Percentiles rank a stretch among this genome's conserved stretches.
These are phyloP conservation scores for Ceratobasidium sp. DNA, from an alignment of 1,284 basidiomycete genomes.

Conservation along the genomic window DNA sequence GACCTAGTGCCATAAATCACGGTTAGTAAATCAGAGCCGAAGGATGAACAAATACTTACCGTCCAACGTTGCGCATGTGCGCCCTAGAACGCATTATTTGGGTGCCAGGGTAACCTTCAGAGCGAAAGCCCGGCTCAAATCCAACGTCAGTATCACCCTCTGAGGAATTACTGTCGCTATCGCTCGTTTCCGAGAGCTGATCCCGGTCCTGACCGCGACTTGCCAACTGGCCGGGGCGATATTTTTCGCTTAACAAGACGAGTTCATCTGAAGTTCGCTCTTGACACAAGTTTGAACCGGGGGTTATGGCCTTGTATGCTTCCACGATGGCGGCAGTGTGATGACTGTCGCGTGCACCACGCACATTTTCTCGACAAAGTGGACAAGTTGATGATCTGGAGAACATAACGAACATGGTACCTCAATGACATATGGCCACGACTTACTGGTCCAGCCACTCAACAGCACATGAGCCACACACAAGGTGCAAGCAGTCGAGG, in stretches of 20 bases:
- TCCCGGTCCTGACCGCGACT: not conserved
- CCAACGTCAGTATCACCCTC: not conserved
- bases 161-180: not conserved
- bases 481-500: slow-evolving; percentile 35
- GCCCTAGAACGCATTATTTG: not conserved
- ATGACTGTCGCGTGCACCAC: slow-evolving; percentile 41
- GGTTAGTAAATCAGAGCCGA: no score
- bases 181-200: not conserved
- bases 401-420: not conserved
- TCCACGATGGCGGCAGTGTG: slow-evolving; percentile 34
- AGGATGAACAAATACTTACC: not conserved
- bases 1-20: not conserved
- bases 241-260: slow-evolving; percentile 11
- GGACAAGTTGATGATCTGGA: slow-evolving; percentile 25
- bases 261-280: slow-evolving; percentile 33
- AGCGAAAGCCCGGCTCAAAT: not conserved
- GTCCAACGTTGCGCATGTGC: not conserved
- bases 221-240: slow-evolving; percentile 20
- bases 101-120: not conserved
- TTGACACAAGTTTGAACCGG: slow-evolving; percentile 23
- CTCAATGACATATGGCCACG: not conserved
- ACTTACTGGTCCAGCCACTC: slow-evolving; percentile 34
- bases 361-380: slow-evolving; percentile 28
- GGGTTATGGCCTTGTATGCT: slow-evolving; percentile 21
- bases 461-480: slow-evolving; percentile 38